Evolutionary conservation across 1,284 basidiomycete genomes (phyloP).

Genomic region (Peniophora sp.): DNA sequence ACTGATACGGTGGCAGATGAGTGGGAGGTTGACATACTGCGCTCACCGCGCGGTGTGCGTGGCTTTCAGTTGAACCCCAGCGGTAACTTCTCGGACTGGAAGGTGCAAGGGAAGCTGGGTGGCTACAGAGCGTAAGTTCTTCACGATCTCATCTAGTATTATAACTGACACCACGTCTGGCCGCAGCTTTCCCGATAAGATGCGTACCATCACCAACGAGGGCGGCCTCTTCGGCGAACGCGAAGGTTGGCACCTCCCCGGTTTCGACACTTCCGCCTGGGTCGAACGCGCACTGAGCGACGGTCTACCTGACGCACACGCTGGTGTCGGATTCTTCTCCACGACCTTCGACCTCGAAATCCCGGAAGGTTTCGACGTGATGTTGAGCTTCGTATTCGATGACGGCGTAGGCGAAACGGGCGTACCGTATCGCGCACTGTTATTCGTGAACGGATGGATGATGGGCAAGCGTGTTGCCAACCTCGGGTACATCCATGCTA

Average conservation of each 20-base stretch:
- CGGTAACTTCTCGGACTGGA: slow-evolving; percentile 68
- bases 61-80: slow-evolving; percentile 55
- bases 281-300: slow-evolving; percentile 36
- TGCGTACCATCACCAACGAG: slow-evolving; percentile 67
- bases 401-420: slow-evolving; percentile 30
- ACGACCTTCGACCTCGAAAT: slow-evolving; percentile 60
- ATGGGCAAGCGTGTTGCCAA: slow-evolving; percentile 73
- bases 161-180: neutral
- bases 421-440: slow-evolving; percentile 54
- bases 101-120: slow-evolving; percentile 74
- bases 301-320: slow-evolving; percentile 45
- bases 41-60: slow-evolving; percentile 70
- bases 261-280: slow-evolving; percentile 63
- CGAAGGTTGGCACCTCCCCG: slow-evolving; percentile 75
- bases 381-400: slow-evolving; percentile 64
- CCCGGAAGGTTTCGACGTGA: slow-evolving; percentile 48
- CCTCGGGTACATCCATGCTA: slow-evolving; percentile 42
- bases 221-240: slow-evolving; percentile 77
- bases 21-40: slow-evolving; percentile 19
- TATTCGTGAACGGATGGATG: slow-evolving; percentile 85
- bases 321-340: slow-evolving; percentile 75
- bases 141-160: neutral
- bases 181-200: slow-evolving; percentile 59
- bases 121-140: slow-evolving; percentile 57
- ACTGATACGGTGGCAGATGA: slow-evolving; percentile 1